These are phyloP conservation scores for Arctostaphylos glauca DNA, from an alignment of 148 eudicot species.

Conservation along the genomic window DNA sequence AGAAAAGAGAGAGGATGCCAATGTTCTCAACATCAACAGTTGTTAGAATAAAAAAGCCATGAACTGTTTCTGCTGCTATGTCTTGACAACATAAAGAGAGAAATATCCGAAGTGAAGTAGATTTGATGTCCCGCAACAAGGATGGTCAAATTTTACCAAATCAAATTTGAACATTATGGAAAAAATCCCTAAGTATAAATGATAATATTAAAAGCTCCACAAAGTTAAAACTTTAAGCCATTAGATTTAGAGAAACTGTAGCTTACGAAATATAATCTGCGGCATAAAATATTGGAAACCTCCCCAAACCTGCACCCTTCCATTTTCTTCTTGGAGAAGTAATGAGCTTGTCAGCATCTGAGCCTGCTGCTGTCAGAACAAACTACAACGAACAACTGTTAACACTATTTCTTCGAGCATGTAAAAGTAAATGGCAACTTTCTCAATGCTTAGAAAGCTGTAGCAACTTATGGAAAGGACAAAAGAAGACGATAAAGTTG, in stretches of 20 bases:
- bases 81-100: not conserved
- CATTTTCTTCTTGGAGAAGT: conserved; percentile 65
- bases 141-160: not conserved
- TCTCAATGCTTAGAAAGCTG: conserved; percentile 2
- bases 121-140: not conserved
- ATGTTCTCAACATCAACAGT: not conserved
- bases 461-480: not conserved
- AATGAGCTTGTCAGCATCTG: conserved; percentile 72
- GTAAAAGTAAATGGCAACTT: not conserved
- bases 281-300: conserved; percentile 78
- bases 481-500: not conserved
- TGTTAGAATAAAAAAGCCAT: not conserved
- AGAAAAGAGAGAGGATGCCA: not conserved
- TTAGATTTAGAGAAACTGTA: conserved; percentile 8
- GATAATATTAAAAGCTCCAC: not conserved
- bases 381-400: conserved; percentile 41
- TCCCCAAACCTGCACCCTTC: conserved; percentile 69
- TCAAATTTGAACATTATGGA: not conserved
- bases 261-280: conserved; percentile 85
- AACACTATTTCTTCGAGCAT: not conserved
- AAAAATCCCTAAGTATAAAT: not conserved
- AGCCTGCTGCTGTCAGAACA: conserved; percentile 88
- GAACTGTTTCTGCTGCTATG: not conserved
- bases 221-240: not conserved
- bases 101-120: not conserved